Evolutionary conservation across 805 yeast genomes (phyloP).

Genomic region (Myxozyma neotropica): DNA sequence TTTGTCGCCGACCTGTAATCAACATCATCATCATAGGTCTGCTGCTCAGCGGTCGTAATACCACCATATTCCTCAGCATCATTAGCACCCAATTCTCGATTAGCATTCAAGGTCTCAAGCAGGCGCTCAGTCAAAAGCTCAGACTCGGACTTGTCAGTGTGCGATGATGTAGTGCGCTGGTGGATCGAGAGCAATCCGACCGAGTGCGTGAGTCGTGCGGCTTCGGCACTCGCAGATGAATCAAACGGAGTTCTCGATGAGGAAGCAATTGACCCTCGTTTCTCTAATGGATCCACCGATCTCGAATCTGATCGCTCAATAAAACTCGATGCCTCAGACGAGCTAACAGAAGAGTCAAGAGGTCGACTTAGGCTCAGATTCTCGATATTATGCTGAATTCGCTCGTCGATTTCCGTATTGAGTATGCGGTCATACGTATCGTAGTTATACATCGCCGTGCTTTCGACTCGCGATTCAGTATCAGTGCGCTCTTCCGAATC

Average conservation of each 20-base stretch:
- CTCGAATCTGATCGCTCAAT: constrained; percentile 5
- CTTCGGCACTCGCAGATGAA: not conserved
- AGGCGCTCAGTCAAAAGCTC: constrained; percentile 21
- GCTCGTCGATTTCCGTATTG: constrained; percentile 4
- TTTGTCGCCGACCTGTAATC: not conserved
- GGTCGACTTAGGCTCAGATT: constrained; percentile 21
- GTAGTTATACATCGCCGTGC: constrained; percentile 9
- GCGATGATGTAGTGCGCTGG: constrained; percentile 13
- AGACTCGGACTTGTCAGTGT: constrained; percentile 19
- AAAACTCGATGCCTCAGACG: constrained; percentile 20
- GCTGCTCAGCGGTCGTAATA: not conserved
- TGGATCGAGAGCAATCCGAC: not conserved
- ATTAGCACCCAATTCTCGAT: not conserved
- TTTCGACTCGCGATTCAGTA: constrained; percentile 1
- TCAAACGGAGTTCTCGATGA: not conserved
- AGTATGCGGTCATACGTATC: not conserved
- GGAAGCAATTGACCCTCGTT: constrained; percentile 9
- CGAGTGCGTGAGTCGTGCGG: not conserved
- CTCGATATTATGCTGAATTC: constrained; percentile 10
- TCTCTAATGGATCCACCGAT: not conserved
- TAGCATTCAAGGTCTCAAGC: constrained; percentile 11
- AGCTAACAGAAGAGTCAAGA: constrained; percentile 23
- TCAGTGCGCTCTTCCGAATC: not conserved
- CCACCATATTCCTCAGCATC: not conserved
- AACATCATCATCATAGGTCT: not conserved